Evolutionary conservation across 192 early-diverging fungal species (phyloP).

Genomic region (Linnemannia exigua): DNA sequence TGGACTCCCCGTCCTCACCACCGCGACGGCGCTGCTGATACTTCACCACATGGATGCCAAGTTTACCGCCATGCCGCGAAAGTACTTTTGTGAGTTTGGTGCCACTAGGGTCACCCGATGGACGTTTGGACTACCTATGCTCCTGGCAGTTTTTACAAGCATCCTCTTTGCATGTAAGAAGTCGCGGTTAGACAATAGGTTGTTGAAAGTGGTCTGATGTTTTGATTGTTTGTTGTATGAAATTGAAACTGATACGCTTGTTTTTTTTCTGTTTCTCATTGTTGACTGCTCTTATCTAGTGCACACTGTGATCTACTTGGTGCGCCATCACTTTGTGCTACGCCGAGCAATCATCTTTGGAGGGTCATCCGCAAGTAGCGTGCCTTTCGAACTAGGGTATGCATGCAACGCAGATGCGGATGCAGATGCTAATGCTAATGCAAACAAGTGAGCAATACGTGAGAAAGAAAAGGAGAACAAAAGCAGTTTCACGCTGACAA

Average conservation of each 20-base stretch:
- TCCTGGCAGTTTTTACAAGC: neutral
- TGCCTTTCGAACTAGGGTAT: slow-evolving; percentile 24
- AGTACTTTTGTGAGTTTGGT: slow-evolving; percentile 34
- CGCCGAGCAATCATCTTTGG: slow-evolving; percentile 13
- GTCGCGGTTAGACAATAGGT: neutral
- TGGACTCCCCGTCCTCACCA: slow-evolving; percentile 13
- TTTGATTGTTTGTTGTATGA: neutral
- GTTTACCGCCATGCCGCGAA: slow-evolving; percentile 16
- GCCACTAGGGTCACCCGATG: slow-evolving; percentile 7
- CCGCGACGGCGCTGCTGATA: slow-evolving; percentile 8
- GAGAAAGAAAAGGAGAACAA: neutral
- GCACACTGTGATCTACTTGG: neutral
- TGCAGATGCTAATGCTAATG: too few relatives aligned
- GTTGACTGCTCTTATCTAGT: neutral
- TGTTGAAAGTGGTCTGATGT: neutral
- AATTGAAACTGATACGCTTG: neutral
- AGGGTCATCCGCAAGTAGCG: neutral
- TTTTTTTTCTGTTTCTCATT: neutral
- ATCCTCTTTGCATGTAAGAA: slow-evolving; percentile 24
- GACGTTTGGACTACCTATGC: slow-evolving; percentile 28
- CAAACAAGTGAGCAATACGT: too few relatives aligned
- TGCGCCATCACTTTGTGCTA: slow-evolving; percentile 4
- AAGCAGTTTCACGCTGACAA: neutral
- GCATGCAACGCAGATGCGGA: neutral
- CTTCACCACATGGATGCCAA: slow-evolving; percentile 15